Percentiles rank a stretch among this genome's conserved stretches.
Conservation (phyloP, 768 basidiomycete species). For the Serendipita vermifera region DNA sequence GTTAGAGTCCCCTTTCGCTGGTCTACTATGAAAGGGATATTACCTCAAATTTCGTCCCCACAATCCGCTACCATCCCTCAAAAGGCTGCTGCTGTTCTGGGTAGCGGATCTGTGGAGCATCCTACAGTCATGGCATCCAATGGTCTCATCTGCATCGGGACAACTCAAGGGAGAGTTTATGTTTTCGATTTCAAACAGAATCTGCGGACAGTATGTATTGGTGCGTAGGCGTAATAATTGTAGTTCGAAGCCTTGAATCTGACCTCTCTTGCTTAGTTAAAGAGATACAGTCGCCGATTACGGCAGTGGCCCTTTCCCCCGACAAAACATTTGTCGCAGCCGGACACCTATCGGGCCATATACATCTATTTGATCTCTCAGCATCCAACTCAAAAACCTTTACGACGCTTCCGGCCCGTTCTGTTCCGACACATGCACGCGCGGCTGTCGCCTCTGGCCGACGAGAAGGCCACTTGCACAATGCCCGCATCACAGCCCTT, state of each 20-base stretch:
- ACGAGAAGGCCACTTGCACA: constrained; percentile 73
- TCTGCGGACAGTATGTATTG: constrained; percentile 63
- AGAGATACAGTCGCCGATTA: constrained; percentile 59
- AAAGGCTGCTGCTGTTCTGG: constrained; percentile 52
- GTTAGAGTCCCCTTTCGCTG: constrained; percentile 60
- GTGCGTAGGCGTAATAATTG: constrained; percentile 29
- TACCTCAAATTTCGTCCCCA: constrained; percentile 41
- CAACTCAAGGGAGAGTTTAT: constrained; percentile 57
- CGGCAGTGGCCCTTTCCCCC: constrained; percentile 80
- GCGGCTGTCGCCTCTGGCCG: constrained; percentile 58
- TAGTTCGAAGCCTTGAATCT: background rate
- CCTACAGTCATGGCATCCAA: constrained; percentile 78
- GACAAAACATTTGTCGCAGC: constrained; percentile 89
- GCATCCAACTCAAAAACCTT: constrained; percentile 40
- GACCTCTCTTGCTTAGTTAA: constrained; percentile 30
- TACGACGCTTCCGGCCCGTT: constrained; percentile 63
- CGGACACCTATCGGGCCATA: constrained; percentile 72
- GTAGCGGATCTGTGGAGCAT: constrained; percentile 40
- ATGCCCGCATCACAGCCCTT: constrained; percentile 66
- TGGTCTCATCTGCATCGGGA: constrained; percentile 83
- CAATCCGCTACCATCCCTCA: constrained; percentile 30
- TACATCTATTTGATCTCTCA: constrained; percentile 75
- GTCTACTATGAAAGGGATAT: constrained; percentile 51
- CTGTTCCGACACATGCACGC: constrained; percentile 55
- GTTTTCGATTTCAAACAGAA: constrained; percentile 90